Evolutionary conservation across 1,284 basidiomycete species (phyloP).

Genomic region (Apiotrichum laibachii): DNA sequence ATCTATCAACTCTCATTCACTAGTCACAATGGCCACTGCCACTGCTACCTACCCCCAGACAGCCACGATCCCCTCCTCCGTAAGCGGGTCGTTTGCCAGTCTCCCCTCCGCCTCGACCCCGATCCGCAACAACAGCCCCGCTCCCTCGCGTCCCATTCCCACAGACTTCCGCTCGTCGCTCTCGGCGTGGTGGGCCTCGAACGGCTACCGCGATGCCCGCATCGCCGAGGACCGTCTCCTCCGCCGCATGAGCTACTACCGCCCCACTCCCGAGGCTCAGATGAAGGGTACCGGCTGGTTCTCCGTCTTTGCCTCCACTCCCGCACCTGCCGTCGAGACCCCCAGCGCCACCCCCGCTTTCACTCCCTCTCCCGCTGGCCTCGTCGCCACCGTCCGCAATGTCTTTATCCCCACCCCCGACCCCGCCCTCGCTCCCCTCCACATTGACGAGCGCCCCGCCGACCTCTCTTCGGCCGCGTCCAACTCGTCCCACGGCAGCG

Average conservation of each 20-base stretch:
- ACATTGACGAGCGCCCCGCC: slow-evolving; percentile 26
- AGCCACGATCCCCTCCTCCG: not conserved
- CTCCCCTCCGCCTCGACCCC: not conserved
- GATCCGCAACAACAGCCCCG: not conserved
- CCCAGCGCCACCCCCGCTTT: not conserved
- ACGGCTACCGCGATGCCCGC: slow-evolving; percentile 42
- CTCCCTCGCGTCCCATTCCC: slow-evolving; percentile 35
- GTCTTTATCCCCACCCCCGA: slow-evolving; percentile 46
- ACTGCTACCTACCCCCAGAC: slow-evolving; percentile 6
- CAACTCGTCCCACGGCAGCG: not conserved
- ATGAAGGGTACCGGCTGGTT: slow-evolving; percentile 14
- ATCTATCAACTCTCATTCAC: not conserved
- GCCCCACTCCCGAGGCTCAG: slow-evolving; percentile 5
- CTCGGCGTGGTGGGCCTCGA: slow-evolving; percentile 45
- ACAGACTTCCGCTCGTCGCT: slow-evolving; percentile 43
- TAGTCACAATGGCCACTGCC: not conserved
- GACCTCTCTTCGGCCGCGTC: not conserved
- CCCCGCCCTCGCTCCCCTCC: slow-evolving; percentile 32
- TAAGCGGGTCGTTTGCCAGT: not conserved
- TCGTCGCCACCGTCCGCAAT: slow-evolving; percentile 39
- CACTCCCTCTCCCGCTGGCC: slow-evolving; percentile 22
- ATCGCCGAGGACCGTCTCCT: slow-evolving; percentile 44
- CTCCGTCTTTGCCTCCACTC: slow-evolving; percentile 1
- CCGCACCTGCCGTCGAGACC: not conserved
- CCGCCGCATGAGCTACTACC: slow-evolving; percentile 36